A percentile compares a stretch with the other conserved stretches of the same genome.
Evolutionary conservation across 805 yeast genomes (phyloP).

Genomic region (Kuraishia cidri): DNA sequence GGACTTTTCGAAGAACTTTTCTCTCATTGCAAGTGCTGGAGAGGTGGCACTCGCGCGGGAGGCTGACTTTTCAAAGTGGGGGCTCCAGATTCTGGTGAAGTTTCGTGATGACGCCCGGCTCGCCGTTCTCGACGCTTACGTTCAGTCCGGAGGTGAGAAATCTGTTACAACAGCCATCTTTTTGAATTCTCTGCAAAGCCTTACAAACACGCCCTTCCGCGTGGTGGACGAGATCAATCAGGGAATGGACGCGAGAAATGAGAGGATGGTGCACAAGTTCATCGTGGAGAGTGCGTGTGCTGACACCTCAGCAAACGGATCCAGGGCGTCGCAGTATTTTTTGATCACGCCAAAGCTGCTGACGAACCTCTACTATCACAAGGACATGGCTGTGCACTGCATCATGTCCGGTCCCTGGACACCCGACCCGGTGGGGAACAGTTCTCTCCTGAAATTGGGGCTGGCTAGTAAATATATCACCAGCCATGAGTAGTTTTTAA

Average conservation of each 20-base stretch:
- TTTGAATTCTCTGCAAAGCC: constrained; percentile 83
- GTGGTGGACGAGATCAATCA: constrained; percentile 98
- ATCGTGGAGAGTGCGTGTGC: constrained; percentile 80
- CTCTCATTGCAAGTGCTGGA: constrained; percentile 82
- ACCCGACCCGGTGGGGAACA: constrained; percentile 7
- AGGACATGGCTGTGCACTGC: constrained; percentile 78
- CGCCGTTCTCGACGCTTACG: constrained; percentile 68
- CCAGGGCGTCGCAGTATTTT: constrained; percentile 54
- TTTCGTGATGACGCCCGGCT: constrained; percentile 74
- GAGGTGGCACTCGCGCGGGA: constrained; percentile 50
- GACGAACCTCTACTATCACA: constrained; percentile 68
- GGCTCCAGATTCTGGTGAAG: constrained; percentile 72
- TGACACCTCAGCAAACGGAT: constrained; percentile 7
- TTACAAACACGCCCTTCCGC: constrained; percentile 83
- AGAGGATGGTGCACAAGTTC: constrained; percentile 74
- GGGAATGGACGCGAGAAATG: constrained; percentile 96
- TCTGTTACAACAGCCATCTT: constrained; percentile 91
- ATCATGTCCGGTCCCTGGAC: constrained; percentile 48
- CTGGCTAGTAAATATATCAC: constrained; percentile 13
- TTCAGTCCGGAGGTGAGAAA: constrained; percentile 97
- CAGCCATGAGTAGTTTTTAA: not conserved
- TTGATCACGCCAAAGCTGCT: constrained; percentile 88
- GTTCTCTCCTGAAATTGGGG: constrained; percentile 15
- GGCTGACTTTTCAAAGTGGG: constrained; percentile 65
- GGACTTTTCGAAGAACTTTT: constrained; percentile 60